Conservation (phyloP, 768 basidiomycete genomes). For the Suillus clintonianus region DNA sequence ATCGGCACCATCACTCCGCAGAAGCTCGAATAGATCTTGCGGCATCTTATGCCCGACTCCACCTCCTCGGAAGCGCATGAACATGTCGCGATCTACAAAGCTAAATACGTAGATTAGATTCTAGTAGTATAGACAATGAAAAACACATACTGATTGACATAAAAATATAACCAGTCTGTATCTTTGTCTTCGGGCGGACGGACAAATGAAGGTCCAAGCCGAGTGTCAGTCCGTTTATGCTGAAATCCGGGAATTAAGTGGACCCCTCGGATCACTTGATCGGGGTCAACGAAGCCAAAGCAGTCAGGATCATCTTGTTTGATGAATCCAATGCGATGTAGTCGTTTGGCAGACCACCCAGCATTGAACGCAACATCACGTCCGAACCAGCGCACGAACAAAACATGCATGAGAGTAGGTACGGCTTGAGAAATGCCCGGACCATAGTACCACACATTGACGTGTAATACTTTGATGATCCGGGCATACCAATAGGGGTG, state of each 20-base stretch:
- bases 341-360: slow-evolving; percentile 20
- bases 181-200: background rate
- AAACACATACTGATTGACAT: slow-evolving; percentile 31
- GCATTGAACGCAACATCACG: slow-evolving; percentile 26
- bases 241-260: background rate
- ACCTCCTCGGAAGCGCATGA: slow-evolving; percentile 30
- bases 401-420: background rate
- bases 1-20: background rate
- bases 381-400: slow-evolving; percentile 45
- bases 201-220: background rate
- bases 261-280: background rate
- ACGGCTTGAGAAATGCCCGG: background rate
- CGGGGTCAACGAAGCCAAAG: slow-evolving; percentile 51
- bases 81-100: slow-evolving; percentile 39
- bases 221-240: slow-evolving; percentile 17
- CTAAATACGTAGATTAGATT: slow-evolving; percentile 16
- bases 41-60: slow-evolving; percentile 30
- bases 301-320: slow-evolving; percentile 15
- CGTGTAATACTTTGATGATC: background rate
- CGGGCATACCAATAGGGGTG: background rate
- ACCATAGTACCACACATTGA: background rate
- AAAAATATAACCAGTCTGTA: slow-evolving; percentile 17
- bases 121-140: background rate
- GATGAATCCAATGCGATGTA: slow-evolving; percentile 33
- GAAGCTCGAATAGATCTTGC: background rate